Evolutionary conservation across 1,284 basidiomycete genomes (phyloP).

Genomic region (Mycena citricolor): DNA sequence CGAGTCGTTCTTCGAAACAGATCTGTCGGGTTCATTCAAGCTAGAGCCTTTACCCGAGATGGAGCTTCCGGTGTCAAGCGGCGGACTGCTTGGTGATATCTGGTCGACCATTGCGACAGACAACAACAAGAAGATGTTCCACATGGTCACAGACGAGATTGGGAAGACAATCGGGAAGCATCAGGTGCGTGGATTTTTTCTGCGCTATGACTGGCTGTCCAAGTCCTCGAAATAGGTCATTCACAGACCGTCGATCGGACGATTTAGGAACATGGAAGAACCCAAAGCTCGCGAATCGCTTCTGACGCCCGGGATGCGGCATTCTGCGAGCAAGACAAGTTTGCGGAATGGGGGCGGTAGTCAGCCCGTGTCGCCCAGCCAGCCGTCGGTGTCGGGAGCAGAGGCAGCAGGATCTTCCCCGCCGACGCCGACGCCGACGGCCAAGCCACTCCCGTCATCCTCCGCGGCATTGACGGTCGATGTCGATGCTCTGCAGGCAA

Average conservation of each 20-base stretch:
- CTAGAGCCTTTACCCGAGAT: constrained; percentile 72
- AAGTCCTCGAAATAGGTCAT: constrained; percentile 49
- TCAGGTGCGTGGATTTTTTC: constrained; percentile 47
- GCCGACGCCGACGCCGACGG: constrained; percentile 25
- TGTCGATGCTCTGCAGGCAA: constrained; percentile 31
- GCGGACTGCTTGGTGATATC: constrained; percentile 77
- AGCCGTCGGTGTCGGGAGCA: background rate
- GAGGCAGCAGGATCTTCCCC: constrained; percentile 11
- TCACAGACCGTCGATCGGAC: constrained; percentile 82
- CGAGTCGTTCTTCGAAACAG: constrained; percentile 92
- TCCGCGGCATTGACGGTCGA: constrained; percentile 42
- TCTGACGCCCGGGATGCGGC: constrained; percentile 66
- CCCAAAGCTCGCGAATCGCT: constrained; percentile 87
- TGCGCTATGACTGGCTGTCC: constrained; percentile 5
- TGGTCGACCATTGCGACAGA: constrained; percentile 88
- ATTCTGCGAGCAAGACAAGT: constrained; percentile 55
- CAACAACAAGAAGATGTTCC: constrained; percentile 83
- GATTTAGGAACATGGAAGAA: constrained; percentile 80
- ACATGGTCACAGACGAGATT: constrained; percentile 88
- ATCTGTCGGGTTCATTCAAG: constrained; percentile 84
- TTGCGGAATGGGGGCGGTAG: constrained; percentile 36
- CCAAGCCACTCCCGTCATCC: constrained; percentile 33
- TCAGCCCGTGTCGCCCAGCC: constrained; percentile 10
- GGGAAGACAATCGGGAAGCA: constrained; percentile 92
- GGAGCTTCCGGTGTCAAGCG: constrained; percentile 56